Conservation (phyloP, 106 monocot species). For the Platanthera zijinensis region DNA sequence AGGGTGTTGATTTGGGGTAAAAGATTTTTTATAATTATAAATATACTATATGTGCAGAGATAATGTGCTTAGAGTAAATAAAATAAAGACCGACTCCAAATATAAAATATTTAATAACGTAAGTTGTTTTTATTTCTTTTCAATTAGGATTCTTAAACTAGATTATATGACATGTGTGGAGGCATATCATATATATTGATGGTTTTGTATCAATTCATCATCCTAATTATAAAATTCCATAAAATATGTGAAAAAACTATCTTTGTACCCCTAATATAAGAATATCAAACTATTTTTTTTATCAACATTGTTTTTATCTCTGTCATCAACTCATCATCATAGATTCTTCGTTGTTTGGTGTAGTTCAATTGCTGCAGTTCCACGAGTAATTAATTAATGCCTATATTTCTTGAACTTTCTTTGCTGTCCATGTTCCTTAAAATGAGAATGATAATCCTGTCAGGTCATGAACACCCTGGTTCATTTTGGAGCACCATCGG, state of each 20-base stretch:
- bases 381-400: neutral
- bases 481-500: slow-evolving; percentile 85
- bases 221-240: neutral
- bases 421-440: neutral
- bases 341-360: neutral
- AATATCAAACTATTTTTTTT: neutral
- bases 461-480: slow-evolving; percentile 94
- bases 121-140: no score
- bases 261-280: neutral
- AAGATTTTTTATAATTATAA: no score
- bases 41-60: no score
- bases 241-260: neutral
- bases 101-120: no score
- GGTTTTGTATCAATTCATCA: neutral
- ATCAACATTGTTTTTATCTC: neutral
- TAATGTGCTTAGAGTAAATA: no score
- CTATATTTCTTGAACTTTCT: neutral
- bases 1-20: no score
- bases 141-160: no score
- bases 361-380: neutral
- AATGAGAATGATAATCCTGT: neutral
- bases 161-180: no score
- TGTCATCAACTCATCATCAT: neutral
- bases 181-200: neutral
- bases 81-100: no score